phyloP scores from a whole-genome alignment of 257 asterid genomes.

The Capsicum pubescens region DNA sequence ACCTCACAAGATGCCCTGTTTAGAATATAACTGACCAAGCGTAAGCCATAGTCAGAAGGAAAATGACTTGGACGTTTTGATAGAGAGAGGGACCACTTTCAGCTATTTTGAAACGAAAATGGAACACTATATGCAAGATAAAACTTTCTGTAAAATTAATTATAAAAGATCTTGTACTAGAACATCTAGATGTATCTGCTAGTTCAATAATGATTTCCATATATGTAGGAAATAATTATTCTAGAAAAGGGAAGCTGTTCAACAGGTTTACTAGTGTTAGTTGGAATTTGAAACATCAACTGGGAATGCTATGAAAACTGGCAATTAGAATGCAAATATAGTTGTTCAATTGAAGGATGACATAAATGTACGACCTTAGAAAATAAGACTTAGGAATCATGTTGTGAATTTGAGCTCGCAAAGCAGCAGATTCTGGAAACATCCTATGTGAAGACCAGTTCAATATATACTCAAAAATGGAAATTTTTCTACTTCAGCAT shows the following conservation, averaged over 20 bases:
- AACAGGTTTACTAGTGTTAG: neutral
- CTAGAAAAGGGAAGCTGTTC: neutral
- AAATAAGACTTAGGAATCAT: neutral
- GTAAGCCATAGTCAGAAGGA: no score
- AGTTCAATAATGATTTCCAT: conserved; percentile 3
- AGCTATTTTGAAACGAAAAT: no score
- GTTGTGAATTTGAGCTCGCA: neutral
- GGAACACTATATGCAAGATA: no score
- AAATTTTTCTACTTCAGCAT: neutral
- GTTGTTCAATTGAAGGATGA: neutral
- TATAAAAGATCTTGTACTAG: neutral
- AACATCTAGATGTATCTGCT: neutral
- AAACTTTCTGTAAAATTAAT: neutral
- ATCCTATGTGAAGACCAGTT: conserved; percentile 10
- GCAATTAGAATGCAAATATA: neutral
- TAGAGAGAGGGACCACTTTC: no score
- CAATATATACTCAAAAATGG: neutral
- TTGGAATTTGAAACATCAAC: neutral
- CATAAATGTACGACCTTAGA: neutral
- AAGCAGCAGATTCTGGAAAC: neutral
- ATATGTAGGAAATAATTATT: no score
- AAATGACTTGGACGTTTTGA: no score
- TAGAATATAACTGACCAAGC: no score
- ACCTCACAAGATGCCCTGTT: no score
- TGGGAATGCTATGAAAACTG: neutral